These are phyloP conservation scores for Taphrina flavorubra DNA, from an alignment of 1,139 yeast species.

Conservation along the genomic window DNA sequence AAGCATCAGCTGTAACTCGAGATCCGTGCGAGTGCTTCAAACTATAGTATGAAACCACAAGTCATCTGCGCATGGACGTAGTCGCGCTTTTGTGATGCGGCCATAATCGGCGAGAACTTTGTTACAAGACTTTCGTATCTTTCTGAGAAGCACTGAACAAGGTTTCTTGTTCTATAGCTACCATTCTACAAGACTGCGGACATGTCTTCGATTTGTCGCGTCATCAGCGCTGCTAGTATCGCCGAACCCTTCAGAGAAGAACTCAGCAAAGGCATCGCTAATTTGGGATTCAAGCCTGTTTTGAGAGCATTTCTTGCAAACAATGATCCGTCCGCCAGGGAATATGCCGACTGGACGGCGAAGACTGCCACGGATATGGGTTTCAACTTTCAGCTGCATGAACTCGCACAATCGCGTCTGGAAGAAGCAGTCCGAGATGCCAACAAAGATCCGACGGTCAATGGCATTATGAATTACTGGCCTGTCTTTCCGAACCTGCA, in stretches of 20 bases:
- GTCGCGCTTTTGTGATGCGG: too few relatives aligned
- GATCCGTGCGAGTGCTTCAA: too few relatives aligned
- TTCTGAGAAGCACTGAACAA: too few relatives aligned
- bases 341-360: slow-evolving; percentile 96
- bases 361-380: slow-evolving; percentile 88
- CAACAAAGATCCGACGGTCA: slow-evolving; percentile 72
- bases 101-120: too few relatives aligned
- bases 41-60: too few relatives aligned
- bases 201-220: slow-evolving; percentile 29
- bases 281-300: slow-evolving; percentile 49
- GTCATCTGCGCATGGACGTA: too few relatives aligned
- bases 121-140: too few relatives aligned
- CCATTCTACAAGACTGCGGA: background rate
- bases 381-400: slow-evolving; percentile 76
- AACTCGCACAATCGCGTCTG: slow-evolving; percentile 76
- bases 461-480: slow-evolving; percentile 97
- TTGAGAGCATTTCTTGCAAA: slow-evolving; percentile 87
- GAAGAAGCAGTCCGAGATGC: slow-evolving; percentile 85
- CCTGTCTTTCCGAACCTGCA: slow-evolving; percentile 88
- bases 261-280: slow-evolving; percentile 13
- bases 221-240: slow-evolving; percentile 38
- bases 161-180: too few relatives aligned
- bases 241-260: slow-evolving; percentile 38
- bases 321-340: slow-evolving; percentile 89
- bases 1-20: too few relatives aligned